Evolutionary conservation across 192 early-diverging fungal genomes (phyloP).

Genomic region (Coemansia guatemalensis): DNA sequence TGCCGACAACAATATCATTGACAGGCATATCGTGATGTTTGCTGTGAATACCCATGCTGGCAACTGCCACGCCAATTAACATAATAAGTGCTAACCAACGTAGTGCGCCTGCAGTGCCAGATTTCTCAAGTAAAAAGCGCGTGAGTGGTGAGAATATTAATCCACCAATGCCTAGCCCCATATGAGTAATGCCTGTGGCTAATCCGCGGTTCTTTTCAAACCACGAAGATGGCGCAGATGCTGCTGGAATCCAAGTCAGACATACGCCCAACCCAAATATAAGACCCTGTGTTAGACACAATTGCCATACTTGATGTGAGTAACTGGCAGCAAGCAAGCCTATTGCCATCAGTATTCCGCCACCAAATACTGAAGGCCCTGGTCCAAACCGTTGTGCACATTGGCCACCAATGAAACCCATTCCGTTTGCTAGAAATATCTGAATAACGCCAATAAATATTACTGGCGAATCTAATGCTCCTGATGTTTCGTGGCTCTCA

Average conservation of each 20-base stretch:
- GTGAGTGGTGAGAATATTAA: constrained; percentile 61
- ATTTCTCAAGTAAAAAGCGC: constrained; percentile 41
- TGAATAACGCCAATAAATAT: constrained; percentile 48
- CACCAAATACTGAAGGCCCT: constrained; percentile 44
- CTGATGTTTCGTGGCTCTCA: constrained; percentile 9
- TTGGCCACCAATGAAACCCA: constrained; percentile 38
- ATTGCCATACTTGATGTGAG: constrained; percentile 61
- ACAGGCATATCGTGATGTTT: constrained; percentile 21
- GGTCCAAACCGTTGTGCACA: constrained; percentile 43
- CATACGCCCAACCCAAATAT: constrained; percentile 63
- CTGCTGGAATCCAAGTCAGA: constrained; percentile 61
- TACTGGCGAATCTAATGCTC: constrained; percentile 40
- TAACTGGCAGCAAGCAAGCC: constrained; percentile 64
- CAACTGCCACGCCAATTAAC: constrained; percentile 33
- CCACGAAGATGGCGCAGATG: constrained; percentile 66
- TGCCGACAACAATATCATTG: constrained; percentile 25
- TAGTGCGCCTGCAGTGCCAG: constrained; percentile 40
- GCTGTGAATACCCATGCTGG: constrained; percentile 44
- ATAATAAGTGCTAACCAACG: constrained; percentile 46
- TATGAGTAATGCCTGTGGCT: constrained; percentile 67
- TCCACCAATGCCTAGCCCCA: constrained; percentile 67
- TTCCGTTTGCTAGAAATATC: constrained; percentile 48
- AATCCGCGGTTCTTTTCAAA: constrained; percentile 60
- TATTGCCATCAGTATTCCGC: constrained; percentile 49
- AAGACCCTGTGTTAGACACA: constrained; percentile 66